Percentiles rank a stretch among this genome's conserved stretches.
Conservation (phyloP, 306 rosid genomes). For the Datisca glomerata region DNA sequence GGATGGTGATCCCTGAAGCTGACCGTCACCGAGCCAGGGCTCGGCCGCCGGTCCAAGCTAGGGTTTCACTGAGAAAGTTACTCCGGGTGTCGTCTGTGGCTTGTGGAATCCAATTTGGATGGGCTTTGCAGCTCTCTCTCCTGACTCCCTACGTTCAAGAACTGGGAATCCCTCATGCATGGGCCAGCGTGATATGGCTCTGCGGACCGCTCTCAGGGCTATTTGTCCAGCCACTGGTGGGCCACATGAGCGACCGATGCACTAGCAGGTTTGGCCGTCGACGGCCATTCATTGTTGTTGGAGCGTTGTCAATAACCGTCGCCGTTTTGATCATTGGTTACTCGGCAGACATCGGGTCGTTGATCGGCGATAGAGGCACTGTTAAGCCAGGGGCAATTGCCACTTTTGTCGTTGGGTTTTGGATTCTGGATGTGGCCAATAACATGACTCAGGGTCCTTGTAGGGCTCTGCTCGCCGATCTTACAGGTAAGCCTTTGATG, state of each 20-base stretch:
- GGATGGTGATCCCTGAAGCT: slow-evolving; percentile 41
- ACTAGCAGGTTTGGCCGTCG: slow-evolving; percentile 79
- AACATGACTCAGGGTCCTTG: slow-evolving; percentile 10
- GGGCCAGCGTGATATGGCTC: slow-evolving; percentile 88
- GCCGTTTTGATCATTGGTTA: slow-evolving; percentile 58
- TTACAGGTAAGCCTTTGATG: slow-evolving; percentile 40
- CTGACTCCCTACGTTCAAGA: slow-evolving; percentile 88
- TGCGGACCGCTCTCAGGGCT: slow-evolving; percentile 90
- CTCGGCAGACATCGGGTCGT: slow-evolving; percentile 84
- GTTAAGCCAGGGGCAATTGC: slow-evolving; percentile 53
- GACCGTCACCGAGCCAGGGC: slow-evolving; percentile 25
- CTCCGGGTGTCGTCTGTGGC: slow-evolving; percentile 75
- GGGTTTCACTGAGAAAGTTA: slow-evolving; percentile 38
- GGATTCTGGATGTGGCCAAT: slow-evolving; percentile 13
- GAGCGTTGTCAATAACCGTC: slow-evolving; percentile 36
- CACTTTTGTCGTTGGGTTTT: slow-evolving; percentile 14
- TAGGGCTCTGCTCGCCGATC: slow-evolving; percentile 57
- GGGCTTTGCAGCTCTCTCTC: slow-evolving; percentile 93
- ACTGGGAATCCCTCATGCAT: slow-evolving; percentile 88
- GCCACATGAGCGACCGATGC: slow-evolving; percentile 71
- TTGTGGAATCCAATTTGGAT: slow-evolving; percentile 88
- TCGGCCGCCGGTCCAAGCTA: slow-evolving; percentile 19
- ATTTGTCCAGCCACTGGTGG: slow-evolving; percentile 74
- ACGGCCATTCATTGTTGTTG: slow-evolving; percentile 61
- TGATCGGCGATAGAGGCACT: slow-evolving; percentile 35